Base-by-base conservation (phyloP, 2,329 filamentous ascomycete genomes). In the Leptosphaerulina australis region DNA sequence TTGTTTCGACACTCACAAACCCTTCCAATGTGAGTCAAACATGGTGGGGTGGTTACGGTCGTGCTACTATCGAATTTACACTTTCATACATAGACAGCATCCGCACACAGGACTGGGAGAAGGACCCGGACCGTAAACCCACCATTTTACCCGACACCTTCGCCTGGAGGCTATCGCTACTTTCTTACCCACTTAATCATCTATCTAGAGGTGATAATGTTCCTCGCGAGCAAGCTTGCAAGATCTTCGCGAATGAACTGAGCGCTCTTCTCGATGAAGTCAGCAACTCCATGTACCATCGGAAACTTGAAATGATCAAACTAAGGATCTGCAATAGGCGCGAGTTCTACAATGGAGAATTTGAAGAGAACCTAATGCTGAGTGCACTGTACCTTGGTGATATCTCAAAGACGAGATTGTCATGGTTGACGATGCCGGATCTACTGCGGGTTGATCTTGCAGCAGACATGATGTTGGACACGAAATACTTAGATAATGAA, bases 401-500 rank as follows among this genome's bases (percentile, higher is more conserved):
- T 41, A 53, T 67, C 5, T 53, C 43, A 9, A 64, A 56, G 37
- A 63, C 57, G 9, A 41, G 44, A 17, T 26, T 66, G 40, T 59
- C 50, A 2, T 65, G 62, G 62, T 30, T 68, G 44, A 63, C 57
- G 3, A 29, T 43, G 18, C 46, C 51, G 9, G 64, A 68, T n/a
- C 17, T 59, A 15, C 26, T 70, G 33, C 49, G 60, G 25, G 56
- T 69, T 2, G 60, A 68, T n/a, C 9, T 70, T 25, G 66, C 68
- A 5, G 55, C 40, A 0, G 24, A 39, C 6, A 43, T 70, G 20
- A 14, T 68, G 2, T 18, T 41, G 31, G 14, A 17, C 7, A 51
- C 24, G 8, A 31, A 18, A 3, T n/a, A n/a, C 0, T 29, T 41
- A 11, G 12, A 30, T 15, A 33, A 53, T 7, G 24, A 33, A 6